Base-by-base conservation (phyloP, 495 filamentous ascomycete genomes). In the Letharia lupina region DNA sequence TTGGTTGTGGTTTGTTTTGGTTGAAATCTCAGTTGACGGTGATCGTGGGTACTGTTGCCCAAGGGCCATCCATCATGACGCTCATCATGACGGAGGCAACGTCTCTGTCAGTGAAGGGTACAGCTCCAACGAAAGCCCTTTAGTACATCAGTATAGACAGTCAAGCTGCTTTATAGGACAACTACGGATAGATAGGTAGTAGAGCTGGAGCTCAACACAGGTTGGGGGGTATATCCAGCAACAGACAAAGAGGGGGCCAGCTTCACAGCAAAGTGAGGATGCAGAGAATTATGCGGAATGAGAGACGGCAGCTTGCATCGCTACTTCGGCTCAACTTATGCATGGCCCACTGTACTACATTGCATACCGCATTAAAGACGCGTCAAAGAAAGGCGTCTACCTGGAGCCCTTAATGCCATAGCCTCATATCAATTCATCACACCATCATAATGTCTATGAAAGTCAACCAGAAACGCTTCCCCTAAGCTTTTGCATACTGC, bases 401-500 rank as follows among this genome's bases (percentile, higher is more conserved):
- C 23, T 60, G n/a, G 63, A 58, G 56, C 11, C 10, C 54, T 35
- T 10, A 37, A 37, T 20, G 41, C 33, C 63, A 60, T 65, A 45
- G 31, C 52, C 42, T 48, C 63, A 52, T 60, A 20, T 56, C 45
- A 35, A 39, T 20, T 60, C 37, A 44, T 64, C 61, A 65, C 59
- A 44, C 56, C 37, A n/a, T 61, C 50, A 40, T 33, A 41, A 44
- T 39, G 41, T 33, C 61, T 28, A 45, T 47, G n/a, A 37, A 33
- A 20, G 5, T n/a, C 45, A 11, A 18, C 15, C 28, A 37, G 31
- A 28, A 44, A 9, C 8, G 7, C 7, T 33, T 18, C 31, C 35
- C 11, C 65, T 61, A 84, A 50, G 77, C 78, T 79, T 86, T 87
- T 16, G 91, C 91, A 74, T 91, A 89, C 54, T 84, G 88, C 69